A percentile compares a stretch with the other conserved stretches of the same genome.
Conservation (phyloP, 441 rosid species). For the Jatropha podagrica region DNA sequence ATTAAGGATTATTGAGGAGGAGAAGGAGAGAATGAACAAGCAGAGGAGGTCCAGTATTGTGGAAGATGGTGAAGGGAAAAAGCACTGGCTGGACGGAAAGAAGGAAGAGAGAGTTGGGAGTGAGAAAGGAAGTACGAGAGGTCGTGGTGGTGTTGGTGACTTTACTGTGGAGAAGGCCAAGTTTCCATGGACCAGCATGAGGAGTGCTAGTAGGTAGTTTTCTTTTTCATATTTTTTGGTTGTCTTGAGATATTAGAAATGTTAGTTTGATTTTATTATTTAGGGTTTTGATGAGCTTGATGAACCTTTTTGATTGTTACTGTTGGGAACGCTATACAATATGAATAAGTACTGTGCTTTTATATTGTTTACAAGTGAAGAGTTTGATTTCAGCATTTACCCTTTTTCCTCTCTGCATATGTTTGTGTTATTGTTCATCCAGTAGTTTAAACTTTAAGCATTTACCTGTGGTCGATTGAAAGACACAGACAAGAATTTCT, state of each 20-base stretch:
- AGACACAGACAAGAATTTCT: no score
- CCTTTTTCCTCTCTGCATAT: not conserved
- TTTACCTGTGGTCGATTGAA: no score
- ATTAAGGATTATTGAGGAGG: conserved; percentile 51
- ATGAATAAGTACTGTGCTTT: not conserved
- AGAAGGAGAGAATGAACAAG: conserved; percentile 56
- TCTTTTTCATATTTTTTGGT: not conserved
- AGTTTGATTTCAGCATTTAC: not conserved
- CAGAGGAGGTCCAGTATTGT: conserved; percentile 50
- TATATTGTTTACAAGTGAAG: not conserved
- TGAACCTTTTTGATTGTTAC: not conserved
- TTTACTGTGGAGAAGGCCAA: conserved; percentile 34
- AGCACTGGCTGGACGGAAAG: conserved; percentile 75
- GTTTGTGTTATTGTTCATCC: no score
- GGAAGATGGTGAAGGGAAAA: conserved; percentile 64
- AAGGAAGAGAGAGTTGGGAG: conserved; percentile 29
- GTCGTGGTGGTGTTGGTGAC: conserved; percentile 28
- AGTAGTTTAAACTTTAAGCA: no score
- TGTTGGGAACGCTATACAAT: not conserved
- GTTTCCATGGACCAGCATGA: conserved; percentile 89
- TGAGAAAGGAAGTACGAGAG: conserved; percentile 20
- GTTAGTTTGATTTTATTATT: conserved; percentile 6
- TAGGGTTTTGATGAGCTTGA: not conserved
- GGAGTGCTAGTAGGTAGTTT: conserved; percentile 34
- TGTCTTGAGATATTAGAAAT: not conserved